These are phyloP conservation scores for Corchorus capsularis DNA, from an alignment of 345 rosid genomes.

Conservation along the genomic window DNA sequence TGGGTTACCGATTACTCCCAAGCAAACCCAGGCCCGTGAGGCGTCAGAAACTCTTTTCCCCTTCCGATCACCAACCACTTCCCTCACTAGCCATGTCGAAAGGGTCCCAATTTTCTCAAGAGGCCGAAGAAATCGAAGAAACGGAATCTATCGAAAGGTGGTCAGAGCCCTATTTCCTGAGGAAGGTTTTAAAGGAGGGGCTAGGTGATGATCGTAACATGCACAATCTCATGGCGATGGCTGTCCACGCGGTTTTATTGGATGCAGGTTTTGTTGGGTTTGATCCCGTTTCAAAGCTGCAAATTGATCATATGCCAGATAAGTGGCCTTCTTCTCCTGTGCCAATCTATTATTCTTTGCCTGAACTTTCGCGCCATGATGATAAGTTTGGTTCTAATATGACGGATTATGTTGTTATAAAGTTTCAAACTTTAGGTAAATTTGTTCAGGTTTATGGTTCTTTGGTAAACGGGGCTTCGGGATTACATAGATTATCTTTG, in stretches of 20 bases:
- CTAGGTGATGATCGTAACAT: too few species aligned
- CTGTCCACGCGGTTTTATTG: conserved; percentile 69
- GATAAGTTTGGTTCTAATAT: conserved; percentile 10
- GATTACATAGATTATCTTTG: conserved; percentile 41
- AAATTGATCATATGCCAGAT: conserved; percentile 45
- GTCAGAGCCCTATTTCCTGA: conserved; percentile 61
- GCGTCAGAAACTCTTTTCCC: too few species aligned
- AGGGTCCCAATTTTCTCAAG: neutral
- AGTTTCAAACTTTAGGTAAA: conserved; percentile 50
- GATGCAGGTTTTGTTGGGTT: conserved; percentile 69
- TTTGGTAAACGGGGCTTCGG: conserved; percentile 33
- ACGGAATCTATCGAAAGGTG: conserved; percentile 29
- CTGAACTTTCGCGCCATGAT: conserved; percentile 34
- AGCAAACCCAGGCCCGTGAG: too few species aligned
- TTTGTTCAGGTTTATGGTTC: conserved; percentile 60
- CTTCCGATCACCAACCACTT: too few species aligned
- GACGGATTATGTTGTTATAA: conserved; percentile 42
- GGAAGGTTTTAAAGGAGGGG: conserved; percentile 51
- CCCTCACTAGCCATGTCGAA: too few species aligned
- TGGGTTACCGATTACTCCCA: too few species aligned
- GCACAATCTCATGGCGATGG: conserved; percentile 45
- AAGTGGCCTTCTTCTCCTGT: conserved; percentile 41
- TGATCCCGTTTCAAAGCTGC: conserved; percentile 38
- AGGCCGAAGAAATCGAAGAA: neutral
- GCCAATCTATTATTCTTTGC: conserved; percentile 60